phyloP scores from a whole-genome alignment of 1,284 basidiomycete species.

The Ceratobasidium sp. region DNA sequence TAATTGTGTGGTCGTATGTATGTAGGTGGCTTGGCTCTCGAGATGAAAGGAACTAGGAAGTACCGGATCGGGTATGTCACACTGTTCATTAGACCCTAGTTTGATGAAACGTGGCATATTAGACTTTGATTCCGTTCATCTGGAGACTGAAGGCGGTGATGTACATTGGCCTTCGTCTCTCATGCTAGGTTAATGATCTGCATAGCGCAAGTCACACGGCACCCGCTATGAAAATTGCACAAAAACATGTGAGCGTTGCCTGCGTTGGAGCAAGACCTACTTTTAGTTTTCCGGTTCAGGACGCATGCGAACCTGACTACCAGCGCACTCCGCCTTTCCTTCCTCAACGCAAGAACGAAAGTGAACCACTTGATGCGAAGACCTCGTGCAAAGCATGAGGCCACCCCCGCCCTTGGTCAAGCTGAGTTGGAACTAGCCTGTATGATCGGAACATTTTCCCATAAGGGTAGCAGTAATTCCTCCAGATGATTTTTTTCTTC shows the following conservation, averaged over 20 bases:
- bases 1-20: conserved; percentile 4
- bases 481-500: conserved; percentile 1
- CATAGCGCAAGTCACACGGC: neutral
- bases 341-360: neutral
- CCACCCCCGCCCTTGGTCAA: conserved; percentile 8
- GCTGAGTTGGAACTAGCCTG: conserved; percentile 24
- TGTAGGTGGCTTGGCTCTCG: conserved; percentile 1
- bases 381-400: conserved; percentile 27
- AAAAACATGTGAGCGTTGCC: neutral
- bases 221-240: neutral
- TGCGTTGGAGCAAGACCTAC: neutral
- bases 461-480: conserved; percentile 12
- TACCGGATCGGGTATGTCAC: conserved; percentile 10
- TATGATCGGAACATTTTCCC: conserved; percentile 33
- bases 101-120: neutral
- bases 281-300: neutral
- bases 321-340: conserved; percentile 19
- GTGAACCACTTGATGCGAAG: neutral
- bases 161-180: conserved; percentile 2
- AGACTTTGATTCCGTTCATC: conserved; percentile 42
- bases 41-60: conserved; percentile 22
- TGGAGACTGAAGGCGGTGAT: neutral
- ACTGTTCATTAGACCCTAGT: conserved; percentile 2
- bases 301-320: neutral
- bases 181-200: neutral